Evolutionary conservation across 2,329 filamentous ascomycete genomes (phyloP).

Genomic region (Cytospora chrysosperma): DNA sequence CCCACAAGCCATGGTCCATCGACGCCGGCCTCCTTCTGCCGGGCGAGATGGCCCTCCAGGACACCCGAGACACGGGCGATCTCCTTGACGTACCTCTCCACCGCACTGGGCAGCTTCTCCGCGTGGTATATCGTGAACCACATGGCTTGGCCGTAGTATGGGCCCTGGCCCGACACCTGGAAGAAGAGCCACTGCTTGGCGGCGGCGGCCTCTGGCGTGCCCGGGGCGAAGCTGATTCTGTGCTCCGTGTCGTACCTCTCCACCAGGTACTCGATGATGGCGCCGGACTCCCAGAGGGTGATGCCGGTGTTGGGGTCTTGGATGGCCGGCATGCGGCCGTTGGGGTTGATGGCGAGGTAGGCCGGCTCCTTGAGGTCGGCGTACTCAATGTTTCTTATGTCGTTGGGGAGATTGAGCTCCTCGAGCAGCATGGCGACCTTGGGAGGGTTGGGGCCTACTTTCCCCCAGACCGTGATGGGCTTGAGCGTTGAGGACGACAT

Average conservation of each 20-base stretch:
- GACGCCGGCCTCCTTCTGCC: conserved; percentile 3
- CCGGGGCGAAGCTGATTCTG: conserved; percentile 39
- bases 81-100: conserved; percentile 5
- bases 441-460: conserved; percentile 31
- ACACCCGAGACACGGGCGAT: conserved; percentile 8
- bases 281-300: conserved; percentile 50
- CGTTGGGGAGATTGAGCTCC: conserved; percentile 34
- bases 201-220: conserved; percentile 35
- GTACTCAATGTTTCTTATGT: conserved; percentile 27
- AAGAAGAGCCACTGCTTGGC: conserved; percentile 44
- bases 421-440: conserved; percentile 34
- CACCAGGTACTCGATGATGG: conserved; percentile 49
- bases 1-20: conserved; percentile 16
- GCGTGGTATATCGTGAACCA: conserved; percentile 33
- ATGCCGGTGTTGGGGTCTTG: conserved; percentile 43
- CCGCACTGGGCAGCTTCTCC: conserved; percentile 7
- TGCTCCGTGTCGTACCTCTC: conserved; percentile 44
- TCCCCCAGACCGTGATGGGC: conserved; percentile 32
- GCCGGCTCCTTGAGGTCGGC: conserved; percentile 7
- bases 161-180: conserved; percentile 43
- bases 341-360: conserved; percentile 12
- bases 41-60: conserved; percentile 11
- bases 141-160: conserved; percentile 41
- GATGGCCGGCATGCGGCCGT: conserved; percentile 16
- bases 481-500: conserved; percentile 28